A percentile compares a stretch with the other conserved stretches of the same genome.
Conservation (phyloP, 371 early-diverging fungal species). For the Mortierella sp. region DNA sequence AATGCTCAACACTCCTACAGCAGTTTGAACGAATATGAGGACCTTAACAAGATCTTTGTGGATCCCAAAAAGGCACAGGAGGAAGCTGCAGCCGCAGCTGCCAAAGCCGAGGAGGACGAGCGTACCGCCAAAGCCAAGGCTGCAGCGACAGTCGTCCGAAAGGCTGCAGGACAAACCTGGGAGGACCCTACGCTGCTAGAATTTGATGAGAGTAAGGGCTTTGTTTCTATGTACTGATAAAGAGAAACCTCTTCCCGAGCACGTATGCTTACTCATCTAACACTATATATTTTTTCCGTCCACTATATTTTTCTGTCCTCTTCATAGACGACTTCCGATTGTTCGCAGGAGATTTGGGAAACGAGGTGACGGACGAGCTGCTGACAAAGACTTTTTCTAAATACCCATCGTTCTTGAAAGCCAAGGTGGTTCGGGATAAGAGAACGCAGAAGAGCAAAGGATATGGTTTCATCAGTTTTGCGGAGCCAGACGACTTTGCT, state of each 20-base stretch:
- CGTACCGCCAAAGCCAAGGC: slow-evolving; percentile 41
- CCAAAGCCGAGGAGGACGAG: slow-evolving; percentile 35
- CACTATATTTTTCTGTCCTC: neutral
- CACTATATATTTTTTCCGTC: neutral
- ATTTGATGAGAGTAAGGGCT: slow-evolving; percentile 83
- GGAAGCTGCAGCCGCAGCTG: slow-evolving; percentile 39
- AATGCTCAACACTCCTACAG: slow-evolving; percentile 3
- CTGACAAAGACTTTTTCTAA: slow-evolving; percentile 81
- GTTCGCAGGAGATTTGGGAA: slow-evolving; percentile 91
- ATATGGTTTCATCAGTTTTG: slow-evolving; percentile 87
- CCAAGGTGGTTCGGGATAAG: slow-evolving; percentile 84
- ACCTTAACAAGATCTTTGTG: slow-evolving; percentile 42
- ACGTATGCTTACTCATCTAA: neutral
- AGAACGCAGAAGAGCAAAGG: slow-evolving; percentile 84
- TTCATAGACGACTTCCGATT: slow-evolving; percentile 82
- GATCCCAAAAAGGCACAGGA: slow-evolving; percentile 49
- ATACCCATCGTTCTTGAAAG: slow-evolving; percentile 81
- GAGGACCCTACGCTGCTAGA: slow-evolving; percentile 90
- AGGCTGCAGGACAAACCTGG: slow-evolving; percentile 96
- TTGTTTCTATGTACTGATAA: neutral
- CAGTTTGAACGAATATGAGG: slow-evolving; percentile 24
- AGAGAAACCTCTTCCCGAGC: slow-evolving; percentile 1
- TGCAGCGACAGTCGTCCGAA: slow-evolving; percentile 67
- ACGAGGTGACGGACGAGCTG: slow-evolving; percentile 88
- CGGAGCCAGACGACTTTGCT: slow-evolving; percentile 85